A percentile compares a stretch with the other conserved stretches of the same genome.
phyloP scores from a whole-genome alignment of 2,329 filamentous ascomycete genomes.

The Fusarium poae region DNA sequence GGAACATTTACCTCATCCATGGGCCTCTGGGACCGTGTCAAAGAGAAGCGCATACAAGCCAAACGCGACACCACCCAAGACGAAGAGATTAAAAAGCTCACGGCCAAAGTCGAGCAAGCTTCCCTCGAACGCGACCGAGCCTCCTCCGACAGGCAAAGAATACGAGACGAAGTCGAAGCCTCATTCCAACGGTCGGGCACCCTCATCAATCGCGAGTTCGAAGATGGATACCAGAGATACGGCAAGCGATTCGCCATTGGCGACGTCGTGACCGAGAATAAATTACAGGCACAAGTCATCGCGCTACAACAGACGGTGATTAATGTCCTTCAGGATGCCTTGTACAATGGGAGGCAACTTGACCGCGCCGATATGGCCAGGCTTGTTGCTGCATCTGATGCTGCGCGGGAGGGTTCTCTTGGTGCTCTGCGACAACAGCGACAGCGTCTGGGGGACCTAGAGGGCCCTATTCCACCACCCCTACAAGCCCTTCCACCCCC shows the following conservation, averaged over 20 bases:
- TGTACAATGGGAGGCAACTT: conserved; percentile 40
- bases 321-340: conserved; percentile 44
- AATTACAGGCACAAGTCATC: conserved; percentile 46
- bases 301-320: conserved; percentile 47
- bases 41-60: conserved; percentile 42
- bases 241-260: conserved; percentile 43
- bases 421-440: conserved; percentile 43
- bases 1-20: conserved; percentile 48
- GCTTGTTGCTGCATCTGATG: conserved; percentile 44
- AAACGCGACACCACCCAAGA: conserved; percentile 45
- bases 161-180: conserved; percentile 36
- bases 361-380: conserved; percentile 43
- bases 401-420: conserved; percentile 41
- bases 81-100: conserved; percentile 46
- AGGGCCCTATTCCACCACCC: conserved; percentile 5
- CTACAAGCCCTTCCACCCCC: conserved; percentile 5
- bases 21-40: conserved; percentile 47
- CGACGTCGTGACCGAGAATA: conserved; percentile 46
- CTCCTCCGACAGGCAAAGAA: conserved; percentile 12
- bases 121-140: conserved; percentile 16
- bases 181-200: conserved; percentile 43
- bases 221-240: conserved; percentile 44
- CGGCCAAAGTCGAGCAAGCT: conserved; percentile 34
- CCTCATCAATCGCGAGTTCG: conserved; percentile 46
- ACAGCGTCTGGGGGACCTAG: conserved; percentile 32